Percentiles rank a stretch among this genome's conserved stretches.
Evolutionary conservation across 352 stramenopile species (phyloP).

Genomic region (Phytophthora meadii): DNA sequence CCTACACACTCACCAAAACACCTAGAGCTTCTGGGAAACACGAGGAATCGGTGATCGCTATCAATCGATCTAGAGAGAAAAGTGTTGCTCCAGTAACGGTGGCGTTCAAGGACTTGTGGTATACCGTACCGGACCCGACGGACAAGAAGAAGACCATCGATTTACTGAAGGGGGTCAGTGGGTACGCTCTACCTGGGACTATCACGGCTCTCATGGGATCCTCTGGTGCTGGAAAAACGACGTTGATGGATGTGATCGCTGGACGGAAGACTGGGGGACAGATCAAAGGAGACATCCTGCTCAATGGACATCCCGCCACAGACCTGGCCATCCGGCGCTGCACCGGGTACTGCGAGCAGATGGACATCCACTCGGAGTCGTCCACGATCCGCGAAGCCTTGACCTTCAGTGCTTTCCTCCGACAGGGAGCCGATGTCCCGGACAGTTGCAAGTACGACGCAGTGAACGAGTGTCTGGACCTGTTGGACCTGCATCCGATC

Average conservation of each 20-base stretch:
- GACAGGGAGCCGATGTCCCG: constrained; percentile 11
- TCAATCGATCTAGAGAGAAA: not conserved
- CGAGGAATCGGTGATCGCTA: not conserved
- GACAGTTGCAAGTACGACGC: constrained; percentile 25
- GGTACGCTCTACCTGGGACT: constrained; percentile 52
- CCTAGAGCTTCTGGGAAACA: constrained; percentile 1
- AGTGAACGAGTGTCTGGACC: constrained; percentile 43
- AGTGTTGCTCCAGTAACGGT: constrained; percentile 8
- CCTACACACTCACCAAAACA: constrained; percentile 2
- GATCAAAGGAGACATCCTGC: constrained; percentile 84
- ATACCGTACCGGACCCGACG: constrained; percentile 19
- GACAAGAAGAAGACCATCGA: constrained; percentile 35
- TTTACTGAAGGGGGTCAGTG: constrained; percentile 68
- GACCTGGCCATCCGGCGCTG: constrained; percentile 34
- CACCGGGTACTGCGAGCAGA: constrained; percentile 41
- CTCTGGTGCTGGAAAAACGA: constrained; percentile 93
- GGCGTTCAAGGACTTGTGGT: constrained; percentile 34
- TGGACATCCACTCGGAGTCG: constrained; percentile 39
- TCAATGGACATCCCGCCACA: constrained; percentile 87
- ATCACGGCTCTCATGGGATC: constrained; percentile 82
- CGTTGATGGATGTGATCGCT: constrained; percentile 95
- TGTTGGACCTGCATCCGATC: constrained; percentile 36
- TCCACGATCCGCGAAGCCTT: constrained; percentile 55
- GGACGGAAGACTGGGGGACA: constrained; percentile 91
- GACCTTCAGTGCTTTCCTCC: constrained; percentile 28